phyloP scores from a whole-genome alignment of 768 basidiomycete genomes.

The Cystobasidium ongulense region DNA sequence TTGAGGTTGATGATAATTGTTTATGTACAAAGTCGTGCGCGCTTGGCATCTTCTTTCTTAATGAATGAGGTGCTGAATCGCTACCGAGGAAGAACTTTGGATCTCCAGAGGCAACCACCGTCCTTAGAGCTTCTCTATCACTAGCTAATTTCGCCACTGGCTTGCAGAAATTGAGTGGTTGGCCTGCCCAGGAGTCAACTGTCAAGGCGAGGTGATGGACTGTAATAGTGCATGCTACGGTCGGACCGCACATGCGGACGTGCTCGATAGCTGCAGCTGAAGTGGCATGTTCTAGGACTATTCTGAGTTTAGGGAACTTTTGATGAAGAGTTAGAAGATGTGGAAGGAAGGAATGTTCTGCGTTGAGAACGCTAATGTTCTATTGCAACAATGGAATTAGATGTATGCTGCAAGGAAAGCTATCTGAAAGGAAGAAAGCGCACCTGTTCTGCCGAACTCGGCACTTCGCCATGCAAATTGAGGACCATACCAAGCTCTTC shows the following conservation, averaged over 20 bases:
- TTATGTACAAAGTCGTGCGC: constrained; percentile 22
- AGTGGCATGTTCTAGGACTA: constrained; percentile 95
- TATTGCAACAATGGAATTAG: constrained; percentile 42
- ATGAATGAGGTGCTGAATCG: constrained; percentile 89
- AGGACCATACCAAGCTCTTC: constrained; percentile 86
- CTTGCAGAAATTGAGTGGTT: constrained; percentile 93
- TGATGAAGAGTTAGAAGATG: constrained; percentile 73
- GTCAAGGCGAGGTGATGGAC: constrained; percentile 90
- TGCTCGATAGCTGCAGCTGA: constrained; percentile 81
- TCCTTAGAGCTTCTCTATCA: constrained; percentile 71
- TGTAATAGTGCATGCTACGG: constrained; percentile 92
- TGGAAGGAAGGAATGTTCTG: constrained; percentile 78
- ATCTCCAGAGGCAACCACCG: constrained; percentile 62
- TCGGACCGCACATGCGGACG: constrained; percentile 63
- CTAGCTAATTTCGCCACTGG: constrained; percentile 94
- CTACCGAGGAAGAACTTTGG: constrained; percentile 95
- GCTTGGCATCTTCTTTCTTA: constrained; percentile 43
- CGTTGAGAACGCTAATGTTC: constrained; percentile 89
- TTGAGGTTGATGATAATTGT: constrained; percentile 30
- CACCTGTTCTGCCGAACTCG: constrained; percentile 64
- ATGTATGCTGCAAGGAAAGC: not conserved
- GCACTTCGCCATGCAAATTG: constrained; percentile 93
- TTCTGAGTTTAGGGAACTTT: constrained; percentile 78
- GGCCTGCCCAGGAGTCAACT: constrained; percentile 93
- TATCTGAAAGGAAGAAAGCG: constrained; percentile 7